phyloP scores from a whole-genome alignment of 768 basidiomycete genomes.

The Pisolithus orientalis region DNA sequence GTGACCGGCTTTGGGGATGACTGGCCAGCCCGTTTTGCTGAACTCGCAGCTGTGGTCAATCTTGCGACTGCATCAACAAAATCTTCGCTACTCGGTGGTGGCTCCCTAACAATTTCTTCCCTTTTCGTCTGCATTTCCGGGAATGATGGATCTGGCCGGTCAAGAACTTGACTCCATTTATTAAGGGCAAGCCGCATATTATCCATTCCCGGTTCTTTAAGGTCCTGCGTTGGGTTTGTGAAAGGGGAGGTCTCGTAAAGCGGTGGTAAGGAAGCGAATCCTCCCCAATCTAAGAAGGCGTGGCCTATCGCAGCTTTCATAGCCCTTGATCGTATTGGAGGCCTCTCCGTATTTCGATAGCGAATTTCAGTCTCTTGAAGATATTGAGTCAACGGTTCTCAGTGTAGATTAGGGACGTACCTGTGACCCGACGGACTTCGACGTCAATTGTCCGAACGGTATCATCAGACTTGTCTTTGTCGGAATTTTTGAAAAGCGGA shows the following conservation, averaged over 20 bases:
- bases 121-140: conserved; percentile 20
- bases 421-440: conserved; percentile 17
- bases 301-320: conserved; percentile 26
- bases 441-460: conserved; percentile 4
- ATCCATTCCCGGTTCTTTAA: conserved; percentile 11
- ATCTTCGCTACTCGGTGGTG: conserved; percentile 1
- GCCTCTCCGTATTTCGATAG: conserved; percentile 17
- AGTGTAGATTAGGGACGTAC: conserved; percentile 9
- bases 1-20: not conserved
- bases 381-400: not conserved
- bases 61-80: not conserved
- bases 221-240: conserved; percentile 10
- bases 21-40: not conserved
- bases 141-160: conserved; percentile 25
- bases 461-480: not conserved
- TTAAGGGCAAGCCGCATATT: conserved; percentile 28
- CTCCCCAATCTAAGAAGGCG: conserved; percentile 28
- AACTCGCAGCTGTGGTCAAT: not conserved
- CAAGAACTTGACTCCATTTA: conserved; percentile 30
- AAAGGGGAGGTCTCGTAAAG: conserved; percentile 26
- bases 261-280: conserved; percentile 24
- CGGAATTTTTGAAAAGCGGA: too few relatives aligned
- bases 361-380: conserved; percentile 12
- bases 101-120: not conserved
- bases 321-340: conserved; percentile 22